Evolutionary conservation across 1,139 yeast species (phyloP).

Genomic region (Scheffersomyces illinoinensis): DNA sequence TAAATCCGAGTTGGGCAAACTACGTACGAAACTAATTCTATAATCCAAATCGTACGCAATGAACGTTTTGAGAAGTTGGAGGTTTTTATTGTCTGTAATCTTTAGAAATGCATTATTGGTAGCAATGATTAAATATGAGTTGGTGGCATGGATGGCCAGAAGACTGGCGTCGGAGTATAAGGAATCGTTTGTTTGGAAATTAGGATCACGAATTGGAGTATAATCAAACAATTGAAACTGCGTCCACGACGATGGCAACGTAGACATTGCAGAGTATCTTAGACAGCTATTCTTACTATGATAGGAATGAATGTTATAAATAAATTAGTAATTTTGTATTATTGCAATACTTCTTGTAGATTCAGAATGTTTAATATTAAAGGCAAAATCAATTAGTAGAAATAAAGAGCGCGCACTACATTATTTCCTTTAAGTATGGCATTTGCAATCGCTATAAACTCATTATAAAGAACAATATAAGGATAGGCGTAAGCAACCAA

Average conservation of each 20-base stretch:
- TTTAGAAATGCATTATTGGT: slow-evolving; percentile 56
- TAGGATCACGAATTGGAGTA: slow-evolving; percentile 83
- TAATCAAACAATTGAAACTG: slow-evolving; percentile 87
- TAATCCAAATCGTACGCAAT: slow-evolving; percentile 66
- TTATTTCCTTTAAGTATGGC: background rate
- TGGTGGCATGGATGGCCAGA: slow-evolving; percentile 58
- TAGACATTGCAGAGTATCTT: background rate
- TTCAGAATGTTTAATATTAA: too few species aligned
- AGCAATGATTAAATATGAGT: slow-evolving; percentile 59
- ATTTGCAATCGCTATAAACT: background rate
- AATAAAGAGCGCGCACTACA: background rate
- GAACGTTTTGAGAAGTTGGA: slow-evolving; percentile 51
- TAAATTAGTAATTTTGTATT: background rate
- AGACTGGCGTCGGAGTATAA: slow-evolving; percentile 80
- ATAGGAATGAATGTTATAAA: background rate
- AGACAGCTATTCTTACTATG: background rate
- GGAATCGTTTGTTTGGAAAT: slow-evolving; percentile 58
- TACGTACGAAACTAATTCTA: slow-evolving; percentile 56
- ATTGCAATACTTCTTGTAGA: background rate
- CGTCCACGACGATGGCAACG: slow-evolving; percentile 64
- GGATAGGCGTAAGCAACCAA: background rate
- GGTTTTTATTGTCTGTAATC: slow-evolving; percentile 50
- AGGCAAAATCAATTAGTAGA: background rate
- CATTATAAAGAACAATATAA: background rate
- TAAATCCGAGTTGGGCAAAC: slow-evolving; percentile 48